These are phyloP conservation scores for Copromyces sp. DNA, from an alignment of 495 filamentous ascomycete genomes.

Conservation along the genomic window DNA sequence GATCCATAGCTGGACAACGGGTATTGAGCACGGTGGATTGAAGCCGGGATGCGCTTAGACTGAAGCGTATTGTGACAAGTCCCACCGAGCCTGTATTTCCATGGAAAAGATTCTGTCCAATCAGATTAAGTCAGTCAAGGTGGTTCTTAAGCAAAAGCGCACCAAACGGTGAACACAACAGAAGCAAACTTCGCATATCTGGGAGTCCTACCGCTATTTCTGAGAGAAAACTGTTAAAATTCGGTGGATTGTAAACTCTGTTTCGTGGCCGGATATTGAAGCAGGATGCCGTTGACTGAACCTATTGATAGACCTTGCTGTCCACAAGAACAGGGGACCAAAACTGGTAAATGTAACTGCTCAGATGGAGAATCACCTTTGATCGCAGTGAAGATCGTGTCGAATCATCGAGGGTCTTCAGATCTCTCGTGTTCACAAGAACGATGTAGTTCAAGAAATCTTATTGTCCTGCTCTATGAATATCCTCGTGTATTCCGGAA, in stretches of 20 bases:
- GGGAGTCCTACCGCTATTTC: background rate
- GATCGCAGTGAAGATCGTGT: background rate
- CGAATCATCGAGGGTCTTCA: background rate
- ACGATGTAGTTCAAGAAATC: too few relatives aligned
- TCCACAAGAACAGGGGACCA: background rate
- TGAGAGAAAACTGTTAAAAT: background rate
- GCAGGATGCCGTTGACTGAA: background rate
- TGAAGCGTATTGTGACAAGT: background rate
- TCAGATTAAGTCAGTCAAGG: background rate
- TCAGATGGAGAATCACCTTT: rapidly evolving
- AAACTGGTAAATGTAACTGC: background rate
- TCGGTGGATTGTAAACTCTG: background rate
- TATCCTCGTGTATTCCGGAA: background rate
- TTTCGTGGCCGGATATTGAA: background rate
- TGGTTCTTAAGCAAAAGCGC: background rate
- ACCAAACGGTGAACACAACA: background rate
- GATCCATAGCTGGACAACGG: background rate
- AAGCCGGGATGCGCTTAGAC: background rate
- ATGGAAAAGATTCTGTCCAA: background rate
- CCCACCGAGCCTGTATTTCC: background rate
- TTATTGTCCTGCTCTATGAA: background rate
- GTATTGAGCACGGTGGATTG: background rate
- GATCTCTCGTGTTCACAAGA: background rate
- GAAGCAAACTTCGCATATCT: background rate
- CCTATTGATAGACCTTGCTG: background rate